Base-by-base conservation (phyloP, 139 green algal species). In the Ostreobium quekettii region DNA sequence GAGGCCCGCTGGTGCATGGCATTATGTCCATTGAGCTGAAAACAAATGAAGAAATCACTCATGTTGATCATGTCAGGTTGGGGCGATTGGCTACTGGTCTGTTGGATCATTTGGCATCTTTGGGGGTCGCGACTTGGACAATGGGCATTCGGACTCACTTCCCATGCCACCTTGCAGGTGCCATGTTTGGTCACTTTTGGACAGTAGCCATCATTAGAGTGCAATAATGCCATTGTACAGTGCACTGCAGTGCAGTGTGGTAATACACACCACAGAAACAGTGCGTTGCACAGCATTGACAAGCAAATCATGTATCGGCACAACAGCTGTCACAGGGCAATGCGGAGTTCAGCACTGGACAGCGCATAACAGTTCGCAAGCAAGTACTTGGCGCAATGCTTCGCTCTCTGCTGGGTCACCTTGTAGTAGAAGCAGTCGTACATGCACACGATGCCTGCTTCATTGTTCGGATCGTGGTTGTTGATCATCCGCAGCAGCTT, bases 341-440 rank as follows among this genome's bases (percentile, higher is more conserved):
- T 53, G 46, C 15, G 15, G 15, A 53, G 19, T 53, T 11, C 46
- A 26, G 11, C 46, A 15, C 46, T 26, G 11, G 46, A 15, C 11
- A 53, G 15, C 15, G 46, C 19, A 53, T 53, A 19, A 53, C 46
- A 15, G 46, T 11, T 53, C 19, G 46, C 46, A 53, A 53, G 46
- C 46, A 26, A 15, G 46, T 53, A 19, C 46, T 53, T 19, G 46
- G 19, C 46, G 19, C 15, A 53, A 26, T 8, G 49, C 49, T 8
- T n/a, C n/a, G 8, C 72, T 19, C 66, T 15, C 0, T 71, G n/a
- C n/a, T n/a, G n/a, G n/a, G n/a, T 2, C 36, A 87, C 85, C 80
- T 89, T 88, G 70, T 91, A 93, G 80, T 98, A 98, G 69, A 98
- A 97, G 77, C 87, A 97, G 78, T 98, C 91, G 70, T 91, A 92